These are phyloP conservation scores for Xylaria nigripes DNA, from an alignment of 495 filamentous ascomycete species.

Conservation along the genomic window DNA sequence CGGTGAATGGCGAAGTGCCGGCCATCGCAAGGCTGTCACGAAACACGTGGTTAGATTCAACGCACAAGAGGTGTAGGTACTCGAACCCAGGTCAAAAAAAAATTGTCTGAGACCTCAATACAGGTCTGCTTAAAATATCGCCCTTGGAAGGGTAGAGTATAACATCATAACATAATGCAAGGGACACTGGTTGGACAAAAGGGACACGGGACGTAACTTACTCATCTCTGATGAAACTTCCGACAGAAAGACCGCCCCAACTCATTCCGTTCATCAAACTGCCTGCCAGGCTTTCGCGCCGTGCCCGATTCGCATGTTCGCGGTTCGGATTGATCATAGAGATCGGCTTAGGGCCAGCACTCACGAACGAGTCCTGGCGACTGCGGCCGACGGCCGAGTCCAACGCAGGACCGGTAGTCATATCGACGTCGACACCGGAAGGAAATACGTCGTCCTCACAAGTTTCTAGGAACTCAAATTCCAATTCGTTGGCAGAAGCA, in stretches of 20 bases:
- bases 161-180: not conserved
- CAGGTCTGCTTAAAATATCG: not conserved
- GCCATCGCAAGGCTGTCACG: slow-evolving; percentile 80
- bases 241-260: slow-evolving; percentile 93
- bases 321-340: slow-evolving; percentile 69
- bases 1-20: slow-evolving; percentile 79
- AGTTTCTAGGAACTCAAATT: slow-evolving; percentile 7
- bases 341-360: slow-evolving; percentile 76
- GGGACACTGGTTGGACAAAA: not conserved
- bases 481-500: slow-evolving; percentile 9
- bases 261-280: slow-evolving; percentile 93
- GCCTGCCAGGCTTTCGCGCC: slow-evolving; percentile 77
- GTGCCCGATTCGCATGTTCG: slow-evolving; percentile 52
- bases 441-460: slow-evolving; percentile 15
- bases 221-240: slow-evolving; percentile 97
- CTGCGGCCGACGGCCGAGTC: slow-evolving; percentile 46
- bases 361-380: slow-evolving; percentile 69
- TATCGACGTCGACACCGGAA: slow-evolving; percentile 34
- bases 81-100: not conserved
- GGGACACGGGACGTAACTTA: slow-evolving; percentile 49
- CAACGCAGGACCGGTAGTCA: slow-evolving; percentile 53
- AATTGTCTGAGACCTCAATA: slow-evolving; percentile 7
- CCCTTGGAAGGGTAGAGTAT: not conserved
- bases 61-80: not conserved
- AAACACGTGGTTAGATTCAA: slow-evolving; percentile 18